Evolutionary conservation across 2,329 filamentous ascomycete species (phyloP), one percentile per base, ranked within the genome.

Genomic region (Ciborinia camelliae): DNA sequence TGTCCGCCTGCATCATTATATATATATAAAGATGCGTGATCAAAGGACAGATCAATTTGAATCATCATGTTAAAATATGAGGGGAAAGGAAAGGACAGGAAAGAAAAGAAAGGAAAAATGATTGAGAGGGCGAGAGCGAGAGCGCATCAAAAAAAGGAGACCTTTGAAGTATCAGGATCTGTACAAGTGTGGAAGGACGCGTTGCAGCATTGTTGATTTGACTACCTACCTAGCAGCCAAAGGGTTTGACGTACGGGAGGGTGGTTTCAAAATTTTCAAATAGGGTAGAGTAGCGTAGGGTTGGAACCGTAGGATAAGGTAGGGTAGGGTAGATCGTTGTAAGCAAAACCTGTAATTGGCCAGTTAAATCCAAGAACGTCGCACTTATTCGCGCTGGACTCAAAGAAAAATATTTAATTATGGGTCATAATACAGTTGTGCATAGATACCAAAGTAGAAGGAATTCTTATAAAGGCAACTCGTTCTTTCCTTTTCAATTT

Each of bases 381-480:
- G 35, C 52, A 55, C 52, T 20, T 23, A 43, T 28, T 37, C 50
- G 60, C 60, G 60, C 60, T 37, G 37, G 39, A 45, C 20, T 18
- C 20, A 43, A 58, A 45, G 30, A 32, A 58, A 58, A 58, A 52
- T 52, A 58, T 63, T 58, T 58, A 48, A 63, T 58, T 59, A 30
- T 43, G 62, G 62, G 53, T 32, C 32, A 23, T 18, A 23, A 14
- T 43, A 63, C 61, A 43, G 52, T 26, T 2, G 1, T 2, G 1
- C 52, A n/a, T 35, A n/a, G 23, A 18, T 9, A 50, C n/a, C 55
- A 57, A 15, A 18, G 39, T 57, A 30, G 37, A 2, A 55, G n/a
- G n/a, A 23, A 3, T 28, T 26, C 32, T 43, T 59, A 63, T 63
- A 63, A 51, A 63, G 54, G 35, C 20, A 47, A 35, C 45, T 43